Evolutionary conservation across 805 yeast species (phyloP), one percentile per base, ranked within the genome.

Genomic region (Brettanomyces nanus): DNA sequence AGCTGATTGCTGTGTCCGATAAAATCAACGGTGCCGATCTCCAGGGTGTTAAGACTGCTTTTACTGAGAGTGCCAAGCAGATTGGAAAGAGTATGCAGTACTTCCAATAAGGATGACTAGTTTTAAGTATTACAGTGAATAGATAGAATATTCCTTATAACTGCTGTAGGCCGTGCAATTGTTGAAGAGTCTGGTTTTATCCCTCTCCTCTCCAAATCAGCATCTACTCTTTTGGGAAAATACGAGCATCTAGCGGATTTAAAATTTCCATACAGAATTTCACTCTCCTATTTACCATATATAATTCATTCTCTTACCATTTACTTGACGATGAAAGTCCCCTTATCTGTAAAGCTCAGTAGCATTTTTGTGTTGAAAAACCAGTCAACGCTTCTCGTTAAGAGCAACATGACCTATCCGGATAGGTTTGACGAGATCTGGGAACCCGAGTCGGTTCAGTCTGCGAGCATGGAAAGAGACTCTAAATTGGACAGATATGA

Each of bases 1-100:
- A 80, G 61, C 75, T 90, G 57, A 77, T 74, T 37, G 77, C 72
- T n/a, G 76, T 83, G 52, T 90, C 95, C 40, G 66, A 62, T 21
- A 78, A 79, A 68, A 65, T 84, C 43, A 74, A 69, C 38, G 77
- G 65, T 41, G 66, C 66, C 33, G 80, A 73, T 45, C 73, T 75
- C 45, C 65, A 65, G 25, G 57, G 69, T 38, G 75, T 75, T 42
- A 85, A 85, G 70, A 60, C 72, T 19, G 69, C 69, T n/a, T 61
- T 85, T 35, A 54, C 58, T 29, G 85, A 68, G 19, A 66, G 63
- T 48, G 81, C 81, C 40, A 63, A 66, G 51, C 73, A 71, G 51
- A 61, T 73, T 18, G 80, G 84, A 42, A 70, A 73, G 50, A 56
- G 78, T 29, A 69, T n/a, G 20, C 28, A n/a, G 13, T 35, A 35